Evolutionary conservation across 768 basidiomycete genomes (phyloP).

Genomic region (Tylopilus vinaceipallidus): DNA sequence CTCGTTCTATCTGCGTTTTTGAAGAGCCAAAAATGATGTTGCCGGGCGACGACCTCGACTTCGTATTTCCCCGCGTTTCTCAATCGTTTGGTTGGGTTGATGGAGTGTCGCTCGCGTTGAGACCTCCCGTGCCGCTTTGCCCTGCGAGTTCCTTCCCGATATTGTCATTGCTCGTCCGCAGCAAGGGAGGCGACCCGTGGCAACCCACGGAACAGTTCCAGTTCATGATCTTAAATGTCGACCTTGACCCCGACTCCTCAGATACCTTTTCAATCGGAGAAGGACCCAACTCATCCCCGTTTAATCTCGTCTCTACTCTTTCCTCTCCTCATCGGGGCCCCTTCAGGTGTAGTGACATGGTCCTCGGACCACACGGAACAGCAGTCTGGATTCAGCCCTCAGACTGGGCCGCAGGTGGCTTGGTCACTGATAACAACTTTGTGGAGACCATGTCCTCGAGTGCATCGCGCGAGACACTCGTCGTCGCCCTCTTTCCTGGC

Average conservation of each 20-base stretch:
- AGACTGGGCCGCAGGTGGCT: conserved; percentile 40
- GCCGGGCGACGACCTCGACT: conserved; percentile 13
- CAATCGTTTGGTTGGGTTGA: conserved; percentile 71
- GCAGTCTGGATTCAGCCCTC: conserved; percentile 63
- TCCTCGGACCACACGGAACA: conserved; percentile 54
- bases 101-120: conserved; percentile 43
- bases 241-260: conserved; percentile 9
- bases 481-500: conserved; percentile 52
- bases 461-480: conserved; percentile 39
- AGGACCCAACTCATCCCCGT: conserved; percentile 46
- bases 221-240: conserved; percentile 46
- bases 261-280: conserved; percentile 16
- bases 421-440: conserved; percentile 28
- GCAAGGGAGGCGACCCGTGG: conserved; percentile 64
- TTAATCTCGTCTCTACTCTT: conserved; percentile 36
- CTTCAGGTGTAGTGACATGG: conserved; percentile 52
- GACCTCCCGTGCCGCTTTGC: neutral
- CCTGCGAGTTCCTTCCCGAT: neutral
- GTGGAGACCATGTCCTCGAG: conserved; percentile 13
- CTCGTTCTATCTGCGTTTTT: conserved; percentile 58
- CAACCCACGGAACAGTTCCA: conserved; percentile 46
- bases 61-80: conserved; percentile 34
- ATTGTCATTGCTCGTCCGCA: conserved; percentile 54
- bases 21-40: conserved; percentile 40
- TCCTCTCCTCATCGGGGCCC: conserved; percentile 44